Percentiles rank a stretch among this genome's conserved stretches.
Evolutionary conservation across 257 asterid species (phyloP).

Genomic region (Perilla frutescens): DNA sequence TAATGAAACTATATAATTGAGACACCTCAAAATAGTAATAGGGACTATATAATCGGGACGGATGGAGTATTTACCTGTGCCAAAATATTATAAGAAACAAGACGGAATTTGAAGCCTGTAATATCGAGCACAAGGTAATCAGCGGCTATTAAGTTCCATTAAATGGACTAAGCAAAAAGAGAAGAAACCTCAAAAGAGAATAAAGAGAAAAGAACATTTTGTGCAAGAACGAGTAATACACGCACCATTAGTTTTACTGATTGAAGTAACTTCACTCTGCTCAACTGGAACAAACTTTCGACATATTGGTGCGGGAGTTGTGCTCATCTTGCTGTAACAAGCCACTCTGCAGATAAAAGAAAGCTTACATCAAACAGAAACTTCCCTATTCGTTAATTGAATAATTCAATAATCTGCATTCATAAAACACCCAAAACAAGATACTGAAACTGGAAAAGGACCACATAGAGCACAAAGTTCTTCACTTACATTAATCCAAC

Average conservation of each 20-base stretch:
- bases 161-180: neutral
- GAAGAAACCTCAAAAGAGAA: neutral
- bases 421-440: neutral
- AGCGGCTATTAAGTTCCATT: conserved; percentile 4
- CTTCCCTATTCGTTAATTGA: too few relatives aligned
- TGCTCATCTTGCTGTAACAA: conserved; percentile 67
- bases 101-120: conserved; percentile 77
- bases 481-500: neutral
- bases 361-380: neutral
- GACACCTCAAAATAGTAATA: too few relatives aligned
- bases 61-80: conserved; percentile 72
- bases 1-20: too few relatives aligned
- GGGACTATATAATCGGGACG: neutral
- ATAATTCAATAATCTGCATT: neutral
- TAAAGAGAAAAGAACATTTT: neutral
- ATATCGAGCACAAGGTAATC: conserved; percentile 29
- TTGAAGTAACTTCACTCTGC: conserved; percentile 64
- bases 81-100: conserved; percentile 85
- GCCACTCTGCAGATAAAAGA: conserved; percentile 47
- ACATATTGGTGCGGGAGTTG: conserved; percentile 52
- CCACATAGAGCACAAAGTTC: neutral
- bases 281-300: conserved; percentile 81
- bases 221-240: conserved; percentile 22
- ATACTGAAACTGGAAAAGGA: neutral
- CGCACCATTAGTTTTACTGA: conserved; percentile 63